These are phyloP conservation scores for Mortierella sp. DNA, from an alignment of 371 early-diverging fungal species.

Conservation along the genomic window DNA sequence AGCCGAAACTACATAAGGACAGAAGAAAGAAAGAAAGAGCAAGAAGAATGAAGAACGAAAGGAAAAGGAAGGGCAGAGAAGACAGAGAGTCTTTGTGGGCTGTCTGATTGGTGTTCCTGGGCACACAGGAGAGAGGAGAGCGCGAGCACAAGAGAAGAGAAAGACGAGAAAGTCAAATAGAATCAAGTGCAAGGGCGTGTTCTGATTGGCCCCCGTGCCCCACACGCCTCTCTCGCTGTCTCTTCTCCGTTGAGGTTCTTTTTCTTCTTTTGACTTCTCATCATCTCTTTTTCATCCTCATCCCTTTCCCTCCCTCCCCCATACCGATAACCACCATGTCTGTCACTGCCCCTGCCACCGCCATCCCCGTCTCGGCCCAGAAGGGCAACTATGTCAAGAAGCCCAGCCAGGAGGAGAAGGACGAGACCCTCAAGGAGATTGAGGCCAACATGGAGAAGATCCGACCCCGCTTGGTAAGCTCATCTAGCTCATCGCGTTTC, in stretches of 20 bases:
- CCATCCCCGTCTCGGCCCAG: slow-evolving; percentile 19
- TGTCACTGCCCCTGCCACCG: slow-evolving; percentile 34
- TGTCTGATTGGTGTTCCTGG: slow-evolving; percentile 9
- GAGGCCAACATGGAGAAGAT: slow-evolving; percentile 55
- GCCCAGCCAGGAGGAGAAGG: slow-evolving; percentile 51
- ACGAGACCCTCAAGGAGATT: slow-evolving; percentile 44
- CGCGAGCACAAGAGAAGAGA: not conserved
- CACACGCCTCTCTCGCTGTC: not conserved
- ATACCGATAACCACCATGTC: slow-evolving; percentile 31
- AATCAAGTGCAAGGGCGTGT: not conserved
- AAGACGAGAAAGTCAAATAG: not conserved
- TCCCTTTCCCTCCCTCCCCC: no score
- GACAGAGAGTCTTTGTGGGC: not conserved
- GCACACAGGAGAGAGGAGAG: not conserved
- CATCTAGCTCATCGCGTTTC: not conserved
- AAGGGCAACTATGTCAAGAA: slow-evolving; percentile 50
- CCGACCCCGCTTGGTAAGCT: slow-evolving; percentile 52
- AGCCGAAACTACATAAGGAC: not conserved
- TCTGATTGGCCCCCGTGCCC: not conserved
- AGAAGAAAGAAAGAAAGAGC: not conserved
- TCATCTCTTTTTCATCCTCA: slow-evolving; percentile 11
- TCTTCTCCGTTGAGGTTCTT: slow-evolving; percentile 6
- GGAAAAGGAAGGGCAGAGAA: not conserved
- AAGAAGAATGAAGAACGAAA: not conserved
- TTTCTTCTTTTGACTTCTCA: slow-evolving; percentile 11